phyloP scores from a whole-genome alignment of 257 asterid genomes.

The Perilla frutescens region DNA sequence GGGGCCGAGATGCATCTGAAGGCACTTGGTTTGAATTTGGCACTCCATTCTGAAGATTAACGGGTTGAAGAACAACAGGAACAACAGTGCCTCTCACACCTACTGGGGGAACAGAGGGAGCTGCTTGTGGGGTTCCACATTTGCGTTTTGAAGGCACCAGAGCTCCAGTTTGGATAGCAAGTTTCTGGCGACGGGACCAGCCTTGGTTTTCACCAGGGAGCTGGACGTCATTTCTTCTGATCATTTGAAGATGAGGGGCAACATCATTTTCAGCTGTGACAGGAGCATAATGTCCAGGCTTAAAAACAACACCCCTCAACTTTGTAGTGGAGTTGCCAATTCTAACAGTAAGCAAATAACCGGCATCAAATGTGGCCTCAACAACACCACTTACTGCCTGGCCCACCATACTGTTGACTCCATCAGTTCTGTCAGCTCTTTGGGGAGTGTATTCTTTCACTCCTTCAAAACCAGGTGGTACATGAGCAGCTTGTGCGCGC shows the following conservation, averaged over 20 bases:
- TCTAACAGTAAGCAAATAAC: slow-evolving; percentile 74
- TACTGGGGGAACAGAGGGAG: slow-evolving; percentile 55
- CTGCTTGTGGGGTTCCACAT: slow-evolving; percentile 36
- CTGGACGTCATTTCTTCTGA: slow-evolving; percentile 55
- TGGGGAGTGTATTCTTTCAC: slow-evolving; percentile 42
- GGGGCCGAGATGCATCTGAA: slow-evolving; percentile 37
- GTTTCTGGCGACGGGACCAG: slow-evolving; percentile 39
- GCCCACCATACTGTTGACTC: slow-evolving; percentile 56
- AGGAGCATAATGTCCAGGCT: slow-evolving; percentile 80
- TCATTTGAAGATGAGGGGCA: slow-evolving; percentile 82
- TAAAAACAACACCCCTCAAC: slow-evolving; percentile 83
- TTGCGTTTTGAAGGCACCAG: slow-evolving; percentile 51
- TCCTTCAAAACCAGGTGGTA: slow-evolving; percentile 56
- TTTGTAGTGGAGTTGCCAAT: slow-evolving; percentile 68
- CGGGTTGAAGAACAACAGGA: slow-evolving; percentile 71
- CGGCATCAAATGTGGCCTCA: slow-evolving; percentile 89
- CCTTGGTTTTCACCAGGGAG: slow-evolving; percentile 48
- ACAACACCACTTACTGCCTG: slow-evolving; percentile 84
- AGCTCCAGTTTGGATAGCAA: slow-evolving; percentile 36
- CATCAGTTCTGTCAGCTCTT: slow-evolving; percentile 36
- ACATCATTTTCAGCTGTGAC: slow-evolving; percentile 78
- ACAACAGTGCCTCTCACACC: slow-evolving; percentile 64
- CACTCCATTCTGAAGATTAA: slow-evolving; percentile 44
- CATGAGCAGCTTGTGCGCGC: slow-evolving; percentile 22
- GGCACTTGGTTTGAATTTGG: slow-evolving; percentile 34